phyloP scores from a whole-genome alignment of 805 yeast genomes.

The Dipodascus albidus region DNA sequence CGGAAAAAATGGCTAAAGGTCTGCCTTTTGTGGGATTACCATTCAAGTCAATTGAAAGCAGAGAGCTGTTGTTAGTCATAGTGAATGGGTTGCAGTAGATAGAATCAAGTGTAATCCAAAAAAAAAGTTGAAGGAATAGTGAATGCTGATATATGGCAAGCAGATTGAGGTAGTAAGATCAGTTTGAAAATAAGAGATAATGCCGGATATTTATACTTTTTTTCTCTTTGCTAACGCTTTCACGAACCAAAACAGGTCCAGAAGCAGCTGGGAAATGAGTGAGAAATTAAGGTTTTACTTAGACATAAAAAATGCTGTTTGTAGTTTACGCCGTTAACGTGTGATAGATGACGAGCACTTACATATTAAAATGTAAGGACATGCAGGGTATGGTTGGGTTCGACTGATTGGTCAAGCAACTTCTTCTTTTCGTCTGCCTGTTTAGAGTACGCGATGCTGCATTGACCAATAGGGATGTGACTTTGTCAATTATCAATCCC shows the following conservation, averaged over 20 bases:
- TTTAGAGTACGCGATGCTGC: not conserved
- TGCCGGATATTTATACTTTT: not conserved
- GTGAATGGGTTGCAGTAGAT: not conserved
- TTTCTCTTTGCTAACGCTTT: not conserved
- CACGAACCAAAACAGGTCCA: not conserved
- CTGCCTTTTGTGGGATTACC: slow-evolving; percentile 11
- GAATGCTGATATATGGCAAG: too few species aligned
- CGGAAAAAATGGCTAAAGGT: slow-evolving; percentile 21
- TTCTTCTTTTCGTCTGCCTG: not conserved
- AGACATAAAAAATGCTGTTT: not conserved
- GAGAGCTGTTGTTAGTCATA: not conserved
- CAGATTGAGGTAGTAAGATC: not conserved
- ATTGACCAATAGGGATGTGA: not conserved
- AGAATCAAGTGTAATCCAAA: not conserved
- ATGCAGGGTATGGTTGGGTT: not conserved
- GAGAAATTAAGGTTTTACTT: not conserved
- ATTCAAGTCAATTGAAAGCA: not conserved
- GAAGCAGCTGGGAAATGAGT: not conserved
- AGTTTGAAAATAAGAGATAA: not conserved
- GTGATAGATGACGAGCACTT: not conserved
- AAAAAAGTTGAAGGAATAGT: not conserved
- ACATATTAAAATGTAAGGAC: not conserved
- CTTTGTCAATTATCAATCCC: too few species aligned
- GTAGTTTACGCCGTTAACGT: not conserved
- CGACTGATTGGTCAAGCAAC: not conserved